phyloP scores from a whole-genome alignment of 805 yeast species.

The Teunomyces pallodes region DNA sequence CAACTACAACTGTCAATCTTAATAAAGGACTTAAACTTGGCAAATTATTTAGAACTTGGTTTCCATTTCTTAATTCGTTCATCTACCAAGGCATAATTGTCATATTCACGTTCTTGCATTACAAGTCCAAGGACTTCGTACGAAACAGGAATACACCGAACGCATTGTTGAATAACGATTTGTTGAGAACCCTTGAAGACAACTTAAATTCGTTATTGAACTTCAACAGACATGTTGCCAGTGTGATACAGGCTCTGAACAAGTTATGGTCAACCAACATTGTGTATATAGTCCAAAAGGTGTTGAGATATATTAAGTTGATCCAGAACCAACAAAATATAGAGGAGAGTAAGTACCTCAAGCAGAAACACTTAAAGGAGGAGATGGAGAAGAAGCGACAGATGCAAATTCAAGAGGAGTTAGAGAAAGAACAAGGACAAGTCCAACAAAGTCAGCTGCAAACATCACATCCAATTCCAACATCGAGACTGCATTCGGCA shows the following conservation, averaged over 20 bases:
- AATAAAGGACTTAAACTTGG: conserved; percentile 18
- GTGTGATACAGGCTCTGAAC: conserved; percentile 13
- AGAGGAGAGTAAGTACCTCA: background rate
- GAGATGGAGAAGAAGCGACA: background rate
- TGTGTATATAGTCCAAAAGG: conserved; percentile 28
- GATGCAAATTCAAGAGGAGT: background rate
- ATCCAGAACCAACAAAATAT: conserved; percentile 19
- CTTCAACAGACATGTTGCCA: conserved; percentile 22
- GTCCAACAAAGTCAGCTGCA: background rate
- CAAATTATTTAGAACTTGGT: conserved; percentile 36
- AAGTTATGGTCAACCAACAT: conserved; percentile 37
- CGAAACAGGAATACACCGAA: conserved; percentile 15
- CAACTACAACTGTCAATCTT: background rate
- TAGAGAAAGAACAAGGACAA: background rate
- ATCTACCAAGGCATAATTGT: conserved; percentile 53
- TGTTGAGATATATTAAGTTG: conserved; percentile 24
- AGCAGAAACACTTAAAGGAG: background rate
- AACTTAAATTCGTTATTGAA: conserved; percentile 21
- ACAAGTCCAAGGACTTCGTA: conserved; percentile 36
- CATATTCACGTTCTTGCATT: conserved; percentile 46
- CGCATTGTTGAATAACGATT: conserved; percentile 14
- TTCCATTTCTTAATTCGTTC: conserved; percentile 49
- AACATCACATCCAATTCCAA: background rate
- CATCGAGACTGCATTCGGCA: background rate
- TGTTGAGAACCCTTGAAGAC: conserved; percentile 21